Conservation (phyloP, 2,329 filamentous ascomycete species). For the Mycosphaerella arachidis region DNA sequence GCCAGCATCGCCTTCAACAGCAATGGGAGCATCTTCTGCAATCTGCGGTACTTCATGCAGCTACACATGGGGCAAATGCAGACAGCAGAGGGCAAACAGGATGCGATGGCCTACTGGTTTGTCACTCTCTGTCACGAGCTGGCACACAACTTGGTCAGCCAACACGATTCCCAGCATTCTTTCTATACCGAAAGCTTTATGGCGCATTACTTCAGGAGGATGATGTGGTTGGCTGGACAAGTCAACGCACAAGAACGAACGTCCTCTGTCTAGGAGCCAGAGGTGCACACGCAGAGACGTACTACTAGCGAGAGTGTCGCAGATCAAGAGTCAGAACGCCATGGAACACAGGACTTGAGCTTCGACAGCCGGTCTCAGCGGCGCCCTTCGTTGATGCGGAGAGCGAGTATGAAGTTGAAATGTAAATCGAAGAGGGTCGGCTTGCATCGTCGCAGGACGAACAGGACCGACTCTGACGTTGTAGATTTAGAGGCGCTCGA, state of each 20-base stretch:
- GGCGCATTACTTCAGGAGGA: constrained; percentile 68
- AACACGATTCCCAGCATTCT: constrained; percentile 74
- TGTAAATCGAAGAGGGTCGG: constrained; percentile 12
- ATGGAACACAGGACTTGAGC: neutral
- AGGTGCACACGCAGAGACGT: neutral
- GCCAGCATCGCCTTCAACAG: constrained; percentile 90
- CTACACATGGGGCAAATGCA: constrained; percentile 58
- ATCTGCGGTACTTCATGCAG: constrained; percentile 79
- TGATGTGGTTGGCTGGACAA: constrained; percentile 45
- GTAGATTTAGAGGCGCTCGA: neutral
- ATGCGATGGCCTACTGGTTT: constrained; percentile 85
- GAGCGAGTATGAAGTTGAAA: neutral
- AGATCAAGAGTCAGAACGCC: neutral
- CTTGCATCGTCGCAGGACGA: neutral
- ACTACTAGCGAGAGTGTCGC: neutral
- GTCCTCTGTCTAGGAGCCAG: neutral
- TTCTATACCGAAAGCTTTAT: constrained; percentile 83
- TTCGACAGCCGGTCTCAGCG: neutral
- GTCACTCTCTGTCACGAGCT: constrained; percentile 93
- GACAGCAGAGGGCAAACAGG: constrained; percentile 51
- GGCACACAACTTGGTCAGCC: constrained; percentile 81
- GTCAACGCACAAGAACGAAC: constrained; percentile 8
- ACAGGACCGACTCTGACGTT: neutral
- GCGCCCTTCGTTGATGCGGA: neutral
- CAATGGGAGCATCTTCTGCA: constrained; percentile 85